Conservation (phyloP, 176 grass and related monocot species). For the Carex pumila region DNA sequence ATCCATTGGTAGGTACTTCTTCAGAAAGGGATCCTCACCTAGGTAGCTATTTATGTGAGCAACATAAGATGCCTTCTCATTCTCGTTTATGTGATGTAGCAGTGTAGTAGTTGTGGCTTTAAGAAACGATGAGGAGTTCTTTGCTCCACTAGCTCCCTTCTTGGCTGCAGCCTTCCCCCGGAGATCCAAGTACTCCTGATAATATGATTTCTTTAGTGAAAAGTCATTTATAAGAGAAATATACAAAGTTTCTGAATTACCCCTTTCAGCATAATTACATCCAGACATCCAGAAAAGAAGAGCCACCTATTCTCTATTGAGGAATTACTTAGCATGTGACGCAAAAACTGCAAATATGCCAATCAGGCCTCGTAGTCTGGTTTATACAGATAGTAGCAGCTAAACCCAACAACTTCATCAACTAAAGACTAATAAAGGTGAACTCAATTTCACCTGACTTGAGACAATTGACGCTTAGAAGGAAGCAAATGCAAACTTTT, state of each 20-base stretch:
- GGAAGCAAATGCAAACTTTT: not conserved
- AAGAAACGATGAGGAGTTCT: constrained; percentile 76
- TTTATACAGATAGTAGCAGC: not conserved
- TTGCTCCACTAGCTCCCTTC: constrained; percentile 29
- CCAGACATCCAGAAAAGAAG: not conserved
- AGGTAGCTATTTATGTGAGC: constrained; percentile 93
- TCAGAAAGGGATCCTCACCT: constrained; percentile 72
- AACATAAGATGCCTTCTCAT: constrained; percentile 89
- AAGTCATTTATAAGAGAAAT: not conserved
- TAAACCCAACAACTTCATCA: not conserved
- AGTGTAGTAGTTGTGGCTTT: constrained; percentile 80
- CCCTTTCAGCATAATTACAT: not conserved
- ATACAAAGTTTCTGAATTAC: not conserved
- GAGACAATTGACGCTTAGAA: not conserved
- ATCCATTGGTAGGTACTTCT: constrained; percentile 86
- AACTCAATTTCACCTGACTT: not conserved
- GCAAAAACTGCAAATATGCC: not conserved
- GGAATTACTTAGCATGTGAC: not conserved
- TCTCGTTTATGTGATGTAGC: constrained; percentile 87
- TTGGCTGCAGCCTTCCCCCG: constrained; percentile 52
- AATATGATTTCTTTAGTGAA: not conserved
- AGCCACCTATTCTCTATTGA: not conserved
- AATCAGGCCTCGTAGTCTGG: not conserved
- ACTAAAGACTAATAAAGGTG: not conserved
- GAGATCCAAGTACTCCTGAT: constrained; percentile 78